A percentile compares a stretch with the other conserved stretches of the same genome.
Evolutionary conservation across 192 early-diverging fungal genomes (phyloP).

Genomic region (Podochytrium sp.): DNA sequence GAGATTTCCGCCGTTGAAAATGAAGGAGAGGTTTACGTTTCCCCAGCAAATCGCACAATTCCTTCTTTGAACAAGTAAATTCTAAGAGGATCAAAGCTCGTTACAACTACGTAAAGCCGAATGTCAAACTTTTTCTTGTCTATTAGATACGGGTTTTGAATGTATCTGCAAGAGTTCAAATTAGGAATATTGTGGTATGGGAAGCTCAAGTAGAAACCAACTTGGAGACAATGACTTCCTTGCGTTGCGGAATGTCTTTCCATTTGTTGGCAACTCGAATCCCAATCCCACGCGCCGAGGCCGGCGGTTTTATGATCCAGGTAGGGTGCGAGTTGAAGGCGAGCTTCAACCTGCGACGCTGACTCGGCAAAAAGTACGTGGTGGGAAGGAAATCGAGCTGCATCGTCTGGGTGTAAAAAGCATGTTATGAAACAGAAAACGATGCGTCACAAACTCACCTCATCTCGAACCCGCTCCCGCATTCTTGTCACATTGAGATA

Average conservation of each 20-base stretch:
- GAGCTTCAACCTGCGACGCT: slow-evolving; percentile 31
- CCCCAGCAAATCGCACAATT: slow-evolving; percentile 45
- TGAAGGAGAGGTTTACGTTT: slow-evolving; percentile 38
- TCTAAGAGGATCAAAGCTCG: slow-evolving; percentile 50
- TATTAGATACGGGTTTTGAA: slow-evolving; percentile 47
- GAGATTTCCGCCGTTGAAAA: neutral
- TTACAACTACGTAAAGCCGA: slow-evolving; percentile 50
- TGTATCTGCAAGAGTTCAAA: slow-evolving; percentile 30
- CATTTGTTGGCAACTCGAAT: slow-evolving; percentile 45
- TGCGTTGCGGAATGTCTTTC: slow-evolving; percentile 44
- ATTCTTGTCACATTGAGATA: slow-evolving; percentile 29
- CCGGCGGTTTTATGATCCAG: slow-evolving; percentile 60
- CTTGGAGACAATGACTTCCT: slow-evolving; percentile 42
- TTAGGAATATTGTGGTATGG: neutral
- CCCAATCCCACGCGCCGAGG: slow-evolving; percentile 52
- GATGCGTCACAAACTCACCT: slow-evolving; percentile 3
- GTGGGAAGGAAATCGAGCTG: slow-evolving; percentile 45
- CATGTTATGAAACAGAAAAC: neutral
- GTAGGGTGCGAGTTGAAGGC: slow-evolving; percentile 33
- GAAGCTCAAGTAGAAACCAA: neutral
- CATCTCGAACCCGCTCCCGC: slow-evolving; percentile 25
- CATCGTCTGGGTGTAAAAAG: neutral
- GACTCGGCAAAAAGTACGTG: slow-evolving; percentile 45
- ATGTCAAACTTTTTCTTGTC: slow-evolving; percentile 51
- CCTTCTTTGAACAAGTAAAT: slow-evolving; percentile 46